Evolutionary conservation across 352 stramenopile genomes (phyloP).

Genomic region (Pythium oligandrum): DNA sequence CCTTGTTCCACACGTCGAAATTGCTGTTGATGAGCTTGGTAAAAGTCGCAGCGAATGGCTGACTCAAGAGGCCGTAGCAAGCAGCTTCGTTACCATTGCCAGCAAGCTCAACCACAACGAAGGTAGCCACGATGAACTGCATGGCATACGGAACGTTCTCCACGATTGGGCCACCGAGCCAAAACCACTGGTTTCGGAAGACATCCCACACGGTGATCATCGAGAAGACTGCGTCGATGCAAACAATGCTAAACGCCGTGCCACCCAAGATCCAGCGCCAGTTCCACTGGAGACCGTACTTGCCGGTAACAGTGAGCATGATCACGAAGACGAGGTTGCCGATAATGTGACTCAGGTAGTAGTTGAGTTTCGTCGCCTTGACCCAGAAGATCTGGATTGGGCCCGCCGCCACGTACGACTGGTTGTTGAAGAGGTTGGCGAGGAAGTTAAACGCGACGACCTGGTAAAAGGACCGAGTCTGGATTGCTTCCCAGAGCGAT

Average conservation of each 20-base stretch:
- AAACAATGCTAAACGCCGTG: conserved; percentile 15
- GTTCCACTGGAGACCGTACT: conserved; percentile 26
- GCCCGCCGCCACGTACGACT: conserved; percentile 15
- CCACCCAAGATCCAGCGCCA: conserved; percentile 16
- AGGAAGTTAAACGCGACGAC: conserved; percentile 20
- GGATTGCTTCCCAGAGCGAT: conserved; percentile 24
- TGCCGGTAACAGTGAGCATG: conserved; percentile 19
- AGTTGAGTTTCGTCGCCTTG: conserved; percentile 19
- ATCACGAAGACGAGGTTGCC: conserved; percentile 14
- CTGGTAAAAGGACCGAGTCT: conserved; percentile 24
- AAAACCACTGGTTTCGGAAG: conserved; percentile 20
- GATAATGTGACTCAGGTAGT: conserved; percentile 16
- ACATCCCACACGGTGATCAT: conserved; percentile 24
- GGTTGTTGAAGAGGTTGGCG: conserved; percentile 18
- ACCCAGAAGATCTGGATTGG: conserved; percentile 20
- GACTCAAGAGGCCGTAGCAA: conserved; percentile 23
- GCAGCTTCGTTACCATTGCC: conserved; percentile 27
- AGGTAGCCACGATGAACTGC: conserved; percentile 29
- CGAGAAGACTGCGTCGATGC: conserved; percentile 17
- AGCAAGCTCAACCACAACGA: conserved; percentile 27
- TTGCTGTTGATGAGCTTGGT: conserved; percentile 24
- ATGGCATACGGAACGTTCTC: conserved; percentile 21
- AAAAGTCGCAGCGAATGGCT: conserved; percentile 20
- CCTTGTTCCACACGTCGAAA: conserved; percentile 21
- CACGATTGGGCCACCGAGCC: conserved; percentile 22